Conservation (phyloP, 1,139 yeast species). For the Waltiozyma sp. region DNA sequence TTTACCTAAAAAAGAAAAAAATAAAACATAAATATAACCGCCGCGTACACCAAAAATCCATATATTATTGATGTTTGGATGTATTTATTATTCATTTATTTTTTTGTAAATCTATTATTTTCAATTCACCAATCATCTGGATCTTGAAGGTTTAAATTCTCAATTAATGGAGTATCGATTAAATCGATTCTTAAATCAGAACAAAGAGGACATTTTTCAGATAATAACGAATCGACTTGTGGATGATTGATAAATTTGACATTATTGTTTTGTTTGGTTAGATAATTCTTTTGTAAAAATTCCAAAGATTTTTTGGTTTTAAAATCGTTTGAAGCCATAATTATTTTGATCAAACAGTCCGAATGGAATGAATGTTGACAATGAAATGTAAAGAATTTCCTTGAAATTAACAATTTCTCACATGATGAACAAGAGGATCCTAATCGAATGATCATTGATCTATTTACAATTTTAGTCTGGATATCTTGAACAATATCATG, state of each 20-base stretch:
- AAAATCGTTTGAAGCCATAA: conserved; percentile 56
- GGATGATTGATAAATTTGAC: conserved; percentile 19
- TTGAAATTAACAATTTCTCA: conserved; percentile 50
- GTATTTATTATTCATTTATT: no score
- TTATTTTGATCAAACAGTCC: conserved; percentile 63
- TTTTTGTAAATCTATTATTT: no score
- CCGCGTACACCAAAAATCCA: no score
- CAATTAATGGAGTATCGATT: conserved; percentile 45
- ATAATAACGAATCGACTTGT: conserved; percentile 46
- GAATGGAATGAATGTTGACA: conserved; percentile 87
- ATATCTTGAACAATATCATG: conserved; percentile 53
- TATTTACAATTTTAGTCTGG: conserved; percentile 28
- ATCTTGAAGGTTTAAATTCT: background rate
- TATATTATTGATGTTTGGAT: no score
- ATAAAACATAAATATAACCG: no score
- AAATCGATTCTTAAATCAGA: conserved; percentile 63
- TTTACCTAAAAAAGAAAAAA: no score
- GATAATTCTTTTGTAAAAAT: conserved; percentile 35
- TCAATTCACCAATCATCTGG: conserved; percentile 6
- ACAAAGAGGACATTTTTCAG: conserved; percentile 69
- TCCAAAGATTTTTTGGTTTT: conserved; percentile 52
- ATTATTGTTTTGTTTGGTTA: conserved; percentile 10
- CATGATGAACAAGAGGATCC: conserved; percentile 79
- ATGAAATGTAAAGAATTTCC: conserved; percentile 76
- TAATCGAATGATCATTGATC: conserved; percentile 56